Base-by-base conservation (phyloP, 371 early-diverging fungal species). In the Rhizomucor miehei region DNA sequence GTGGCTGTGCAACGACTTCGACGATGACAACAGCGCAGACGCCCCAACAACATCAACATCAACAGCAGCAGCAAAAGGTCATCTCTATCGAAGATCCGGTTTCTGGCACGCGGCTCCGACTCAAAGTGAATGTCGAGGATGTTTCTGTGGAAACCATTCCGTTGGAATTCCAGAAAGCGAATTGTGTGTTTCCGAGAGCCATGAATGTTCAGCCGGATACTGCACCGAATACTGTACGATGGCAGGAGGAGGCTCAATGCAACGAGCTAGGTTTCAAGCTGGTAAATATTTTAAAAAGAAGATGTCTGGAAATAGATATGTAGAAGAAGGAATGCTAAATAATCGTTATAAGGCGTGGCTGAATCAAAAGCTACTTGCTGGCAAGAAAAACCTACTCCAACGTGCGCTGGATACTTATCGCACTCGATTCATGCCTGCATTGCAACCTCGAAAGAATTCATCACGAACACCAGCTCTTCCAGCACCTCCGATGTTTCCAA, bases 191-290 rank as follows among this genome's bases (percentile, higher is more conserved):
- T 45, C 75, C 75, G 13, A 49, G 74, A 16, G 71, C 66, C 2
- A 62, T 67, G 68, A 57, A 56, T 21, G 62, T 60, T n/a, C 43
- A 39, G 19, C 34, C 44, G 14, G 50, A 62, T 19, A 37, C 35
- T 17, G 48, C 53, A 16, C 45, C 52, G 20, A 45, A 52, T 11
- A 54, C 59, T 24, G 38, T 58, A 3, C 68, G 69, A 20, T 70
- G 71, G 67, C 36, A 64, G 20, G 69, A 72, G 50, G 75, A 78
- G 53, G 73, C 65, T 12, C 60, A 66, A 54, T 75, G 73, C 53
- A 79, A 79, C 50, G 73, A 73, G 59, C 54, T 79, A 40, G 74
- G 67, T 8, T 79, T 75, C 75, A 75, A 72, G 67, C 54, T 79
- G 66, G 75, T 71, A 66, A 62, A 60, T 12, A 44, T 17, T 36